Evolutionary conservation across 108 stramenopile species (phyloP).

Genomic region (Cyclostephanos invisitatus): DNA sequence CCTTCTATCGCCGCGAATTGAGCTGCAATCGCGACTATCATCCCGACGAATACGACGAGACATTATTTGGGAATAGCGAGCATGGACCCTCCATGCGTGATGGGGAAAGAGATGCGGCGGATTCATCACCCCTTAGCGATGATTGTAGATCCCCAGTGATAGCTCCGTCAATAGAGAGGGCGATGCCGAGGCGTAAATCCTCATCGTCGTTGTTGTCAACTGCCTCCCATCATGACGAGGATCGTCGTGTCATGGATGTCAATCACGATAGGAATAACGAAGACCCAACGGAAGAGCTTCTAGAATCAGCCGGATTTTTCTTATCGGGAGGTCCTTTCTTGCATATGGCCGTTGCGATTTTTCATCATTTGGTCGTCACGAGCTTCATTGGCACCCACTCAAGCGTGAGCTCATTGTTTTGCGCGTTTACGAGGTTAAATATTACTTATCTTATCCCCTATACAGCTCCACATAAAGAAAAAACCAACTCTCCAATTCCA

Average conservation of each 20-base stretch:
- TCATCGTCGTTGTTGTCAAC: constrained; percentile 20
- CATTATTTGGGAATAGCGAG: neutral
- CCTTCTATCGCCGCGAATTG: constrained; percentile 78
- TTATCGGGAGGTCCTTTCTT: constrained; percentile 52
- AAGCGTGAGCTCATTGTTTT: constrained; percentile 5
- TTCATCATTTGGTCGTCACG: constrained; percentile 34
- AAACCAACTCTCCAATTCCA: neutral
- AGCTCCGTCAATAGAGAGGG: neutral
- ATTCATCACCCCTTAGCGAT: constrained; percentile 2
- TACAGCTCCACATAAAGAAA: neutral
- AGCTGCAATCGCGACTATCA: constrained; percentile 83
- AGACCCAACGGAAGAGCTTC: constrained; percentile 61
- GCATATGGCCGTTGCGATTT: constrained; percentile 29
- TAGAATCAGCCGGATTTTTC: constrained; percentile 62
- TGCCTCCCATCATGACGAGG: neutral
- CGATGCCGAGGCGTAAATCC: constrained; percentile 22
- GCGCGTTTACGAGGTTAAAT: neutral
- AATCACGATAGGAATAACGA: neutral
- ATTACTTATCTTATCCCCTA: neutral
- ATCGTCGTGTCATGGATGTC: neutral
- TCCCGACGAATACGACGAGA: constrained; percentile 39
- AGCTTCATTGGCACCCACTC: constrained; percentile 17
- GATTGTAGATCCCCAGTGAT: neutral
- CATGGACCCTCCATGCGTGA: neutral
- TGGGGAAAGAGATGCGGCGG: neutral